Evolutionary conservation across 2,329 filamentous ascomycete species (phyloP), one percentile per base, ranked within the genome.

Genomic region (Monosporascus sp.): DNA sequence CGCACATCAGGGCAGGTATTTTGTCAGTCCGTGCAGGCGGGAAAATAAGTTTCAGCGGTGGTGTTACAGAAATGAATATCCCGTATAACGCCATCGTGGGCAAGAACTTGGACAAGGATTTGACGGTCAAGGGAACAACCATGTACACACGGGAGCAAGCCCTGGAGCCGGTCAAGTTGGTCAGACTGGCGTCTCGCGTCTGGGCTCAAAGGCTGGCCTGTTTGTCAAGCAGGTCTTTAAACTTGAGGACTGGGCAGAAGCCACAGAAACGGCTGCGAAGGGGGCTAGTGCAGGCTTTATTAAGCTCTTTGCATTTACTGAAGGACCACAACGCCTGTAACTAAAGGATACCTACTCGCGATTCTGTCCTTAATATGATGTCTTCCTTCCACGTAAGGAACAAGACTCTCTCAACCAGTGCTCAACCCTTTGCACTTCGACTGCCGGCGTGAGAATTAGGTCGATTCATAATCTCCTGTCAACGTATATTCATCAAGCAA

Each of bases 71-170:
- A 3, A 22, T 57, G 8, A 51, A 49, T 7, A 48, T 55, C 11
- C 55, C 55, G 3, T 53, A 55, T 15, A 22, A 7, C 1, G 15
- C 35, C 7, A 31, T 57, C 3, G 24, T 52, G 28, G 46, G 35
- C 17, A 22, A 22, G 20, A 22, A 22, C 20, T 22, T 22, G 20
- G 20, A 22, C 20, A 41, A 9, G 38, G 11, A 11, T 8, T 9
- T 56, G 41, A 55, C 40, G 11, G 46, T 58, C 14, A 37, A 48
- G 37, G 56, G 56, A 24, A 55, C 56, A 2, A 44, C 54, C 26
- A 57, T 58, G 58, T 56, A 57, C 46, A 56, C 51, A 20, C 35
- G 56, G 14, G 56, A 54, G 3, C 55, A 58, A 37, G 51, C 49
- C 3, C 17, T 44, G 26, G 54, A 55, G 6, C 41, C 57, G 41